A percentile compares a stretch with the other conserved stretches of the same genome.
Evolutionary conservation across 352 stramenopile genomes (phyloP).

Genomic region (Pythium guiyangense): DNA sequence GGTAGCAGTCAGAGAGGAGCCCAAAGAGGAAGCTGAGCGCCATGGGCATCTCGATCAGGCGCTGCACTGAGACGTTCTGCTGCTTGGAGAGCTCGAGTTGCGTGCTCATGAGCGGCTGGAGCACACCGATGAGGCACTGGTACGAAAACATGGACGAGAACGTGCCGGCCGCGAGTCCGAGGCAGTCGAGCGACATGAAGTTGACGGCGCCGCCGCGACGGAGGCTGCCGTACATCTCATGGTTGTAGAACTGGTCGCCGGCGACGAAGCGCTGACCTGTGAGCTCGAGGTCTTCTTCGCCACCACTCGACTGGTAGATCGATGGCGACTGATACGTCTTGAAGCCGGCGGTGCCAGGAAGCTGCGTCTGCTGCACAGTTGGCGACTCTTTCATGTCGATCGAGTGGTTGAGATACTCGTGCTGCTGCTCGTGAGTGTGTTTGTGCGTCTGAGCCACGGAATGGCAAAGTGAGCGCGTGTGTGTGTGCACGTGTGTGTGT

Average conservation of each 20-base stretch:
- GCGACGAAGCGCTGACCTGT: constrained; percentile 40
- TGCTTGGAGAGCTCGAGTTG: constrained; percentile 40
- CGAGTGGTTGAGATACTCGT: no score
- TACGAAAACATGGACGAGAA: constrained; percentile 74
- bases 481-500: no score
- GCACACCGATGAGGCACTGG: constrained; percentile 39
- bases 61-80: constrained; percentile 40
- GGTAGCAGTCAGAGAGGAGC: constrained; percentile 87
- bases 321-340: constrained; percentile 10
- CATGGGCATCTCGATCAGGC: constrained; percentile 81
- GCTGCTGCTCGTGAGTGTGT: no score
- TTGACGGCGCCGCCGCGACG: constrained; percentile 43
- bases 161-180: constrained; percentile 53
- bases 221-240: constrained; percentile 51
- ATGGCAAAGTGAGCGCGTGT: no score
- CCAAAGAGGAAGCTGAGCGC: constrained; percentile 88
- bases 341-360: neutral
- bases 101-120: constrained; percentile 50
- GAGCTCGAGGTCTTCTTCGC: constrained; percentile 1
- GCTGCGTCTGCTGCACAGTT: neutral
- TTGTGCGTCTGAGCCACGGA: no score
- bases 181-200: constrained; percentile 54
- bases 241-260: constrained; percentile 61
- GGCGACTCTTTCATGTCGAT: constrained; percentile 1
- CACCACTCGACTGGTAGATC: constrained; percentile 3